Evolutionary conservation across 2,329 filamentous ascomycete genomes (phyloP).

Genomic region (Sarocladium strictum): DNA sequence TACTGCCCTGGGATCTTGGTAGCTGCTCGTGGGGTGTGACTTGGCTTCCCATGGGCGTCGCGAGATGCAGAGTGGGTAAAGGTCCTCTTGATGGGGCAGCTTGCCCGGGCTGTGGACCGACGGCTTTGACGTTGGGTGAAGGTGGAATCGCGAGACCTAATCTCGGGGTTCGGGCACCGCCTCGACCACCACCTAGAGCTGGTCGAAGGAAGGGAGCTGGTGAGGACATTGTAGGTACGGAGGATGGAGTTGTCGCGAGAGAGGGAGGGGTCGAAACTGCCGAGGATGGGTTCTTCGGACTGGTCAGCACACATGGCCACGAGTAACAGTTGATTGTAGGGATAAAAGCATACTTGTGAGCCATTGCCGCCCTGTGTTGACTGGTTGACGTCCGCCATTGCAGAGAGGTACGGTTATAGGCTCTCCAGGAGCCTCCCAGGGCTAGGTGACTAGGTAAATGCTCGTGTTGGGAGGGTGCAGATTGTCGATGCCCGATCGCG

Average conservation of each 20-base stretch:
- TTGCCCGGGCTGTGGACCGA: slow-evolving; percentile 41
- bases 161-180: slow-evolving; percentile 62
- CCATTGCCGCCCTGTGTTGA: slow-evolving; percentile 9
- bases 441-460: neutral
- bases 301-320: neutral
- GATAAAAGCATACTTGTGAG: slow-evolving; percentile 9
- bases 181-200: slow-evolving; percentile 67
- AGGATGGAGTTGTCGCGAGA: slow-evolving; percentile 25
- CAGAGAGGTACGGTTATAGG: neutral
- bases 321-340: neutral
- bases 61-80: slow-evolving; percentile 75
- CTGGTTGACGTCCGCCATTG: slow-evolving; percentile 9
- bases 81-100: slow-evolving; percentile 39
- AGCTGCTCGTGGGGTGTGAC: slow-evolving; percentile 64
- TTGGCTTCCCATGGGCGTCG: slow-evolving; percentile 81
- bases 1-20: slow-evolving; percentile 43
- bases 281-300: slow-evolving; percentile 11
- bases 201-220: slow-evolving; percentile 77
- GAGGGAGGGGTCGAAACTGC: slow-evolving; percentile 20
- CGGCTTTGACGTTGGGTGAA: slow-evolving; percentile 75
- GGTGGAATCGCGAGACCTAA: slow-evolving; percentile 87
- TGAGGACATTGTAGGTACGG: slow-evolving; percentile 60
- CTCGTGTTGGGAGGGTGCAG: neutral
- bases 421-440: neutral
- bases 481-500: neutral